phyloP scores from a whole-genome alignment of 148 eudicot species.

The Cornus suecica region DNA sequence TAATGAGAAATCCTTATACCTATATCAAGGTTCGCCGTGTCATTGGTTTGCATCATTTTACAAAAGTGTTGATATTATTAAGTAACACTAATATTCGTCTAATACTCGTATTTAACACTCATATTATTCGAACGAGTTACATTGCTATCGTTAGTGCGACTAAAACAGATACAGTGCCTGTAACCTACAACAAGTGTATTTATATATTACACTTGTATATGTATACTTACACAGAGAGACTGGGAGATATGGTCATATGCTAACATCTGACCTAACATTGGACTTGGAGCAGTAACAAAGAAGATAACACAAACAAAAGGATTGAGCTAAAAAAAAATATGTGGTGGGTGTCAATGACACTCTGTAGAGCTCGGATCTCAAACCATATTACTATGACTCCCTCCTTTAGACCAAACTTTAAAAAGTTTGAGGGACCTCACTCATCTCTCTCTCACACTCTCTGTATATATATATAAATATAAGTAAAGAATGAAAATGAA shows the following conservation, averaged over 20 bases:
- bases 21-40: too few relatives aligned
- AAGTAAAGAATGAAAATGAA: not conserved
- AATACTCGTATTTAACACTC: too few relatives aligned
- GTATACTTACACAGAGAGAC: too few relatives aligned
- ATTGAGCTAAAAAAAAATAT: not conserved
- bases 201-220: too few relatives aligned
- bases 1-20: too few relatives aligned
- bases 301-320: not conserved
- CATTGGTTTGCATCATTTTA: too few relatives aligned
- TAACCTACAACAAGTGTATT: too few relatives aligned
- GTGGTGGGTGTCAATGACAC: conserved; percentile 11
- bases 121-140: too few relatives aligned
- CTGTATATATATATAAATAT: not conserved
- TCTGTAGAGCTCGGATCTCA: conserved; percentile 32
- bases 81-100: too few relatives aligned
- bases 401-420: conserved; percentile 14
- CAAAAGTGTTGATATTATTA: too few relatives aligned
- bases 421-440: not conserved
- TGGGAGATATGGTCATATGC: not conserved
- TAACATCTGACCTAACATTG: conserved; percentile 12
- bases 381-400: conserved; percentile 11
- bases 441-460: not conserved
- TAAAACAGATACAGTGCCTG: too few relatives aligned
- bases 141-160: too few relatives aligned
- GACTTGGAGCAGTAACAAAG: conserved; percentile 17